Conservation (phyloP, 1,284 basidiomycete genomes). For the Cutaneotrichosporon cavernicola region DNA sequence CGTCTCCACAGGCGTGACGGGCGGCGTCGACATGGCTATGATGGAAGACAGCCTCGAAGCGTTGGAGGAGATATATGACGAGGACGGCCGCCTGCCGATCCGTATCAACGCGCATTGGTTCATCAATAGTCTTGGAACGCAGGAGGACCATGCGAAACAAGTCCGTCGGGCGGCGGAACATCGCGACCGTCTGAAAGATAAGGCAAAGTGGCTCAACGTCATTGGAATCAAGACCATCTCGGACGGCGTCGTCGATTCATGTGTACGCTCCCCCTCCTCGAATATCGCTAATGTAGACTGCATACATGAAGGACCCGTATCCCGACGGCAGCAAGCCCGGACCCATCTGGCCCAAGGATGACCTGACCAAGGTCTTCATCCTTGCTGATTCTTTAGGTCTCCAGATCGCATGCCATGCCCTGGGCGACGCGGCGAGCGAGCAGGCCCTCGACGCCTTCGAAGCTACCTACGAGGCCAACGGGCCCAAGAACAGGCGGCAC, state of each 20-base stretch:
- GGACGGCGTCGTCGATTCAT: constrained; percentile 40
- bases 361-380: constrained; percentile 28
- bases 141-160: constrained; percentile 19
- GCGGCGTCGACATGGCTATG: constrained; percentile 39
- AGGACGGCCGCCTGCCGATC: constrained; percentile 27
- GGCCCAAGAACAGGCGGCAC: constrained; percentile 24
- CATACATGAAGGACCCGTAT: constrained; percentile 37
- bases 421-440: constrained; percentile 38
- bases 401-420: constrained; percentile 37
- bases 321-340: constrained; percentile 23
- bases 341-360: constrained; percentile 35
- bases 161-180: constrained; percentile 29
- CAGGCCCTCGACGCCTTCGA: constrained; percentile 37
- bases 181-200: constrained; percentile 18
- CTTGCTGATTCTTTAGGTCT: constrained; percentile 35
- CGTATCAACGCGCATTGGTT: constrained; percentile 32
- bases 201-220: constrained; percentile 29
- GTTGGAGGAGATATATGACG: constrained; percentile 31
- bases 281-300: constrained; percentile 18
- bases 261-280: constrained; percentile 4
- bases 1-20: constrained; percentile 32
- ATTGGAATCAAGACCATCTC: constrained; percentile 42
- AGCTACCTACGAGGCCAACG: constrained; percentile 27
- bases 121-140: constrained; percentile 23
- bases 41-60: constrained; percentile 28